phyloP scores from a whole-genome alignment of 768 basidiomycete species.

The Pleurotus ostreatus region DNA sequence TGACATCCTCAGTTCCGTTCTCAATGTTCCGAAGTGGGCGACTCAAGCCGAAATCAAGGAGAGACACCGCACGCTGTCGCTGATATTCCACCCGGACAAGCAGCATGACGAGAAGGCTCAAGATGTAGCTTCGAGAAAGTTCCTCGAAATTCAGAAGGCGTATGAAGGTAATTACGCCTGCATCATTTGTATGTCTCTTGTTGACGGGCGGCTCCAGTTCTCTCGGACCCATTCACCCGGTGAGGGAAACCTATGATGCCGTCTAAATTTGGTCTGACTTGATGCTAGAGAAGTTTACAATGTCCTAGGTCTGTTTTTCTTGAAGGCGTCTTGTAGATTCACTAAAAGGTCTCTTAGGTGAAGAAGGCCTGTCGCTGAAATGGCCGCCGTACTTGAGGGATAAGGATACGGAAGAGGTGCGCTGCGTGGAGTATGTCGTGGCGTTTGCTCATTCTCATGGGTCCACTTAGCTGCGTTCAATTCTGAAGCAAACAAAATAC shows the following conservation, averaged over 20 bases:
- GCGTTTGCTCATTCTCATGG: too few relatives aligned
- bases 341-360: constrained; percentile 16
- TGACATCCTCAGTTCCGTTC: constrained; percentile 5
- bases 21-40: constrained; percentile 7
- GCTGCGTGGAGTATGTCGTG: not conserved
- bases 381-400: constrained; percentile 43
- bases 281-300: constrained; percentile 67
- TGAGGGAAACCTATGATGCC: constrained; percentile 24
- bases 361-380: constrained; percentile 33
- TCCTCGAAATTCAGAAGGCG: constrained; percentile 76
- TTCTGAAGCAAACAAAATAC: constrained; percentile 35
- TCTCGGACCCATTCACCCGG: constrained; percentile 72
- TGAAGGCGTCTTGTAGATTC: not conserved
- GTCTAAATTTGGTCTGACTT: not conserved
- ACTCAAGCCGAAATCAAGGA: constrained; percentile 56
- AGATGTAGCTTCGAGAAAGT: constrained; percentile 58
- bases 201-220: constrained; percentile 33
- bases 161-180: constrained; percentile 59
- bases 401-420: constrained; percentile 46
- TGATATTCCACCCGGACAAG: constrained; percentile 84
- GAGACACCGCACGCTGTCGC: constrained; percentile 64
- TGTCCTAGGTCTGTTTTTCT: constrained; percentile 45
- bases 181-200: constrained; percentile 1
- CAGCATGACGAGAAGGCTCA: constrained; percentile 56
- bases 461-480: constrained; percentile 37